A percentile compares a stretch with the other conserved stretches of the same genome.
These are phyloP conservation scores for Ascochyta rabiei DNA, from an alignment of 2,329 filamentous ascomycete species.

Conservation along the genomic window DNA sequence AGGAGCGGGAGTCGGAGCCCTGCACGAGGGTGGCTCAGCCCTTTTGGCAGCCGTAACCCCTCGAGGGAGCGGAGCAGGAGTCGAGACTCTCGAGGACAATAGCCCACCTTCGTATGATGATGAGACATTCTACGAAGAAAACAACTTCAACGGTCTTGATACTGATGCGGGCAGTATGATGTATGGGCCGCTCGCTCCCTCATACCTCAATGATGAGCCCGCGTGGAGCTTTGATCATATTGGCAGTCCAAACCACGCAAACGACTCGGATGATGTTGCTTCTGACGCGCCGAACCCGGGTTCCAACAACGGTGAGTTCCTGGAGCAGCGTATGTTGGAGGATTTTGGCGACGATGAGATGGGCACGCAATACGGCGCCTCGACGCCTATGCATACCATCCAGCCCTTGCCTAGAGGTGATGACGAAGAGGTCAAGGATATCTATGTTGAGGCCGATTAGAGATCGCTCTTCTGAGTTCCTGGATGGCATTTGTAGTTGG, in stretches of 20 bases:
- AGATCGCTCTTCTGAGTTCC: neutral
- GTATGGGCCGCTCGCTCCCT: conserved; percentile 17
- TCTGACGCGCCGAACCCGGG: conserved; percentile 32
- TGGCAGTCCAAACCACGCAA: neutral
- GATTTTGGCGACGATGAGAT: conserved; percentile 41
- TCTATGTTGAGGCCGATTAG: conserved; percentile 9
- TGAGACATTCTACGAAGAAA: conserved; percentile 36
- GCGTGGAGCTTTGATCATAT: conserved; percentile 32
- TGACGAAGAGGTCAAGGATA: conserved; percentile 35
- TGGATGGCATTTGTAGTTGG: neutral
- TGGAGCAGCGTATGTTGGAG: conserved; percentile 29
- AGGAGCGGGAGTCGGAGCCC: conserved; percentile 65
- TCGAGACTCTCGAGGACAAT: conserved; percentile 39
- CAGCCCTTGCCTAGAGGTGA: conserved; percentile 18
- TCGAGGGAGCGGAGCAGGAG: conserved; percentile 44
- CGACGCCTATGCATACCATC: conserved; percentile 31
- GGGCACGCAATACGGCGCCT: conserved; percentile 17
- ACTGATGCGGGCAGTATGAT: conserved; percentile 4
- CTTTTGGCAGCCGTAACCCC: conserved; percentile 40
- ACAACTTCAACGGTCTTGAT: conserved; percentile 21
- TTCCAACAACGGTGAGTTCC: conserved; percentile 24
- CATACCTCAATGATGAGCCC: conserved; percentile 13
- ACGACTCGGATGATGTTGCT: conserved; percentile 28
- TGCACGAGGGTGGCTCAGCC: conserved; percentile 45
- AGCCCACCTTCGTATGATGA: conserved; percentile 24